These are phyloP conservation scores for Colletotrichum liriopes DNA, from an alignment of 2,329 filamentous ascomycete genomes.

Conservation along the genomic window DNA sequence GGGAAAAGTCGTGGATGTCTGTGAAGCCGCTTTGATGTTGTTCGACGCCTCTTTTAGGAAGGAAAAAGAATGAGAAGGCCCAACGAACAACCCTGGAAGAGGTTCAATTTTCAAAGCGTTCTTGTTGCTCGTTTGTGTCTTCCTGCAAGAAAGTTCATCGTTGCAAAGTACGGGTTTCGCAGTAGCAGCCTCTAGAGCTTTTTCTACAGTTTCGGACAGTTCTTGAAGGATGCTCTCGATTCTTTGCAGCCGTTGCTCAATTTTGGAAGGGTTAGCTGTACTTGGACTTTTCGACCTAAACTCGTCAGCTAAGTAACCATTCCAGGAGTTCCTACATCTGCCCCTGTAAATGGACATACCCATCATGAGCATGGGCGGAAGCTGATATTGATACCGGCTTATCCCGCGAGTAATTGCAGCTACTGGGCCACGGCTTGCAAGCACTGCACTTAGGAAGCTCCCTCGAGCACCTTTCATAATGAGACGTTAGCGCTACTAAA, in stretches of 20 bases:
- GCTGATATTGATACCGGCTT: not conserved
- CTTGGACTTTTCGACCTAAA: not conserved
- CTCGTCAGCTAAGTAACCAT: not conserved
- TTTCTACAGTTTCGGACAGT: slow-evolving; percentile 2
- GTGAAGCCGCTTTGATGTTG: not conserved
- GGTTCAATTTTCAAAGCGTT: not conserved
- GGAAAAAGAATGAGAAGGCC: slow-evolving; percentile 14
- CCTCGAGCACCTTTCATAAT: slow-evolving; percentile 16
- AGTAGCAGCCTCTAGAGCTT: not conserved
- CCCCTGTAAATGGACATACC: not conserved
- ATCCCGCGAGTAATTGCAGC: slow-evolving; percentile 24
- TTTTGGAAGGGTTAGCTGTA: not conserved
- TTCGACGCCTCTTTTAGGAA: slow-evolving; percentile 14
- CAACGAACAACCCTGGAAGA: slow-evolving; percentile 3
- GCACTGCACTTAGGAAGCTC: slow-evolving; percentile 33
- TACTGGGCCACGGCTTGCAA: slow-evolving; percentile 24
- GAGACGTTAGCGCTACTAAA: not conserved
- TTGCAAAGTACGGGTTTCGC: too few species aligned
- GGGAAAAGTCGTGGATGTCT: not conserved
- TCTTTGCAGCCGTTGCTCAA: slow-evolving; percentile 9
- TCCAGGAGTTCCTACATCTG: not conserved
- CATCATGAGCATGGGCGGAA: not conserved
- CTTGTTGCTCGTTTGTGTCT: too few species aligned
- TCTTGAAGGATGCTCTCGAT: not conserved
- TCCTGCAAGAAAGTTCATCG: too few species aligned